Percentiles rank a stretch among this genome's conserved stretches.
Conservation (phyloP, 176 grass and related monocot species). For the Aegilops tauschii region DNA sequence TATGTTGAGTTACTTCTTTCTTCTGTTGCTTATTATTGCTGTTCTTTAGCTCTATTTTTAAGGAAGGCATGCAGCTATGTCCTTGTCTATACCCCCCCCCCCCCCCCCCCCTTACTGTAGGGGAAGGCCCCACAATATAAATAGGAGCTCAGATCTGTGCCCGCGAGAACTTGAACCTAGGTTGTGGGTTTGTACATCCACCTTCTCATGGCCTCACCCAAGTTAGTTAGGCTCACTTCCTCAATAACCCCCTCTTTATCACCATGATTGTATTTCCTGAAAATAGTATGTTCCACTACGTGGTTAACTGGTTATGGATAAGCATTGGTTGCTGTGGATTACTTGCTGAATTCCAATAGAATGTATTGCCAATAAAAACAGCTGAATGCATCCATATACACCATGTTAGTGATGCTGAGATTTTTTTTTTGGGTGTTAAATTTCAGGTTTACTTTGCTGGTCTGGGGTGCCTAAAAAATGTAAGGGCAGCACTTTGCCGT, state of each 20-base stretch:
- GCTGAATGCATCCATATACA: conserved; percentile 4
- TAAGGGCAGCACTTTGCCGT: conserved; percentile 83
- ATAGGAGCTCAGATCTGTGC: background rate
- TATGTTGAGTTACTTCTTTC: background rate
- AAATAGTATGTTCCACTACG: conserved; percentile 4
- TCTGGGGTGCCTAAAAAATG: conserved; percentile 87
- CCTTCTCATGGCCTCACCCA: background rate
- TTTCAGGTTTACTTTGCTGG: conserved; percentile 99
- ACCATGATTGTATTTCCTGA: background rate
- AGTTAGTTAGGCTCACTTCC: background rate
- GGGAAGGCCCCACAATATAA: background rate
- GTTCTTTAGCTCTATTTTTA: conserved; percentile 13
- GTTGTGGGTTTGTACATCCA: conserved; percentile 1
- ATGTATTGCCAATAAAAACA: conserved; percentile 16
- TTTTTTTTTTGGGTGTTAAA: conserved; percentile 28
- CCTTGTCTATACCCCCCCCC: background rate
- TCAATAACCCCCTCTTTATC: background rate
- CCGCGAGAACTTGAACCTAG: background rate
- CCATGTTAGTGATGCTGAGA: conserved; percentile 13
- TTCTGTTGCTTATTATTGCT: background rate
- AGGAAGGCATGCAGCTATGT: background rate
- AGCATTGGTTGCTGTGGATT: conserved; percentile 18
- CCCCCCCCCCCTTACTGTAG: background rate
- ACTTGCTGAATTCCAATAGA: conserved; percentile 9
- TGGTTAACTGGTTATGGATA: conserved; percentile 10